Evolutionary conservation across 2,329 filamentous ascomycete genomes (phyloP).

Genomic region (Fusarium sp.): DNA sequence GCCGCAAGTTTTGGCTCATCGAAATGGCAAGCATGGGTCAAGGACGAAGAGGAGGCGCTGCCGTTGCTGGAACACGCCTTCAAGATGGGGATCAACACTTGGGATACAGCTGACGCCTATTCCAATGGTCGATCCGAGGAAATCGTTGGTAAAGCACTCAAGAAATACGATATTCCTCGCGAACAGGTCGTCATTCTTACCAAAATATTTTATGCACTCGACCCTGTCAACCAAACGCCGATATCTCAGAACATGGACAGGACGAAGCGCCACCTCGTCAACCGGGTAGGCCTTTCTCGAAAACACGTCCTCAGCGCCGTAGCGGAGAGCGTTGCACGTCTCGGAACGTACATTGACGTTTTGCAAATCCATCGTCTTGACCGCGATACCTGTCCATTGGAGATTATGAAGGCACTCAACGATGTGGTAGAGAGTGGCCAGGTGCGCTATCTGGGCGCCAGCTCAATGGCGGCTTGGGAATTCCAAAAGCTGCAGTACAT

Average conservation of each 20-base stretch:
- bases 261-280: neutral
- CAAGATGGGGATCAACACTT: neutral
- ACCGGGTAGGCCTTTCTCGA: neutral
- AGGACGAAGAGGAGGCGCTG: neutral
- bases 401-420: neutral
- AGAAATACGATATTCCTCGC: neutral
- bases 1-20: neutral
- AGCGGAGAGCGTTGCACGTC: neutral
- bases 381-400: neutral
- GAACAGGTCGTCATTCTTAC: neutral
- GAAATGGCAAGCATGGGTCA: neutral
- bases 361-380: neutral
- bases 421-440: neutral
- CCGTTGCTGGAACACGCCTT: neutral
- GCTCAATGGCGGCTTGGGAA: neutral
- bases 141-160: neutral
- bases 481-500: neutral
- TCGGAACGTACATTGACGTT: neutral
- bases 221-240: neutral
- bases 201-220: no score
- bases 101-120: neutral
- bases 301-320: neutral
- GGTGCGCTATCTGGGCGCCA: neutral
- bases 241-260: no score
- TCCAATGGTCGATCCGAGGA: neutral